Base-by-base conservation (phyloP, 2,329 filamentous ascomycete genomes). In the Ambrosiella beaveri region DNA sequence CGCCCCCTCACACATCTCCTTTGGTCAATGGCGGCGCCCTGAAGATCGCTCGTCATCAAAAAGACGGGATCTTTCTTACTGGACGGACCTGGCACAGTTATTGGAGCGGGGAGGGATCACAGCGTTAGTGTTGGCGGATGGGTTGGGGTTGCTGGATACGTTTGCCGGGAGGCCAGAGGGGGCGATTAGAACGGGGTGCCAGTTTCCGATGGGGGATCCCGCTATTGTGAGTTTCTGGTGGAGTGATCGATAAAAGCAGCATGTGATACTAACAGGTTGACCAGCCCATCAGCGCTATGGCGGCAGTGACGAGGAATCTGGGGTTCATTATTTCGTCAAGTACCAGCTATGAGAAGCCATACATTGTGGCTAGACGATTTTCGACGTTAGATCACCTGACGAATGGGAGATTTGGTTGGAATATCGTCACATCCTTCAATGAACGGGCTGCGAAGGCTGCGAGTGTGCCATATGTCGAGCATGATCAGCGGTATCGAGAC, bases 161-260 rank as follows among this genome's bases (percentile, higher is more conserved):
- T 86, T 85, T 68, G 79, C 80, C 60, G 76, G 80, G 8, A 68
- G 67, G 0, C 68, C 71, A 3, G 74, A 76, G 2, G 76, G 82
- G 0, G 79, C 81, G 0, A 75, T 84, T 54, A 66, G 74, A 0
- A 78, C 80, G 0, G 83, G 80, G 1, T 80, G 82, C 0, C 83
- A 86, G 66, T 86, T 80, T 75, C 83, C 83, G 0, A 79, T 85
- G n/a, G 85, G 84, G 61, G 82, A 86, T 65, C 82, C 82, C 0
- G 65, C 86, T 1, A 62, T 65, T 6, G 58, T 59, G 45, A 45
- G 54, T 41, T 47, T 13, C 2, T 13, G 9, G 40, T 12, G 40
- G n/a, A 41, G 1, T 8, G 7, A 41, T 41, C 40, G n/a, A 41
- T n/a, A 12, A 12, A 41, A 12, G n/a, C 11, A 41, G n/a, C 11